A percentile compares a stretch with the other conserved stretches of the same genome.
phyloP scores from a whole-genome alignment of 2,329 filamentous ascomycete genomes.

The Colletotrichum abscissum region DNA sequence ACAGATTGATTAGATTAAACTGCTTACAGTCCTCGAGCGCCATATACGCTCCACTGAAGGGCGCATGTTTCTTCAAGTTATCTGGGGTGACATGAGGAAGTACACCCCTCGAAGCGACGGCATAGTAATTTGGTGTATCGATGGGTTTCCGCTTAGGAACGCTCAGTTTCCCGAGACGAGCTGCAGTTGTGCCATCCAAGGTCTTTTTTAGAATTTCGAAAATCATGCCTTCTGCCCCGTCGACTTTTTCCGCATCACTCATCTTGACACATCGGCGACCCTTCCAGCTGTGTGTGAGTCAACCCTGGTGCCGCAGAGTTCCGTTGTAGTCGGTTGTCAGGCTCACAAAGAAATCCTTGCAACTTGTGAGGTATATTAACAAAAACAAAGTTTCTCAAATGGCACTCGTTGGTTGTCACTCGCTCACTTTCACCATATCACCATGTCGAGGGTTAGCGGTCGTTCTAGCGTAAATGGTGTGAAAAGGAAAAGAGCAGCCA shows the following conservation, averaged over 20 bases:
- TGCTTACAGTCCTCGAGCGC: constrained; percentile 91
- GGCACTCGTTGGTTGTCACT: not conserved
- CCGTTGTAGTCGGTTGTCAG: not conserved
- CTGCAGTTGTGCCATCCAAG: constrained; percentile 53
- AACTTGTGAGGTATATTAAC: not conserved
- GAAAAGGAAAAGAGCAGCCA: constrained; percentile 23
- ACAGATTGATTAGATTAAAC: constrained; percentile 17
- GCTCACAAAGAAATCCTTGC: not conserved
- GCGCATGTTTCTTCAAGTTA: constrained; percentile 73
- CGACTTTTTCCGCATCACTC: constrained; percentile 35
- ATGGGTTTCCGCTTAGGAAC: constrained; percentile 73
- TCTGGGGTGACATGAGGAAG: constrained; percentile 93
- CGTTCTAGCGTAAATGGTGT: constrained; percentile 25
- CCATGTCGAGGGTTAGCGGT: constrained; percentile 6
- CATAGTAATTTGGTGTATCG: constrained; percentile 85
- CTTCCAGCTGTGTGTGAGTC: not conserved
- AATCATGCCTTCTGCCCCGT: constrained; percentile 43
- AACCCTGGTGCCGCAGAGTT: not conserved
- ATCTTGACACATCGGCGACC: constrained; percentile 34
- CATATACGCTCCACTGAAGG: constrained; percentile 78
- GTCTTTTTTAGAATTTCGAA: constrained; percentile 61
- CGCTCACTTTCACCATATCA: not conserved
- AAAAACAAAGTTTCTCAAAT: not conserved
- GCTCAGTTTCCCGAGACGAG: constrained; percentile 75
- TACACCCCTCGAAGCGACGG: constrained; percentile 82